Evolutionary conservation across 768 basidiomycete genomes (phyloP), one percentile per base, ranked within the genome.

Genomic region (Multifurca ochricompacta): DNA sequence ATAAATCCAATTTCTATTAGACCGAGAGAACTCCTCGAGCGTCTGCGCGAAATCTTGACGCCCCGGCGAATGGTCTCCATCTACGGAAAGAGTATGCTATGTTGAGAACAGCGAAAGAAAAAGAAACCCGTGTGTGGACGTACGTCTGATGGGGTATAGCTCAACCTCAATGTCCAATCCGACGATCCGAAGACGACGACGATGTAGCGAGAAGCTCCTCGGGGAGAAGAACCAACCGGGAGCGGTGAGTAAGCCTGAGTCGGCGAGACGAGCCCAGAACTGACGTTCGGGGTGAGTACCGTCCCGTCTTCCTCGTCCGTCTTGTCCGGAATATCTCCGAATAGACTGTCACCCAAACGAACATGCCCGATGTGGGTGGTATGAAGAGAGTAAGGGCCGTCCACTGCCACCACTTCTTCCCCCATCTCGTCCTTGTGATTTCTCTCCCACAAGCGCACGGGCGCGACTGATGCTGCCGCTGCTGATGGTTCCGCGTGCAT

Each of bases 321-420:
- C 63, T 76, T 71, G 35, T 71, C 65, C 3, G 81, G 78, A 63
- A 82, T 78, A 48, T 73, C 67, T 19, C 78, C 74, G 36, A 90
- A 73, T 88, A 76, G 25, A 91, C 63, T 60, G 75, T 74, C 63
- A 81, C 81, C 83, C 83, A 86, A 30, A 83, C 59, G 68, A 89
- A 91, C 90, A 91, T 93, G 7, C 90, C 90, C n/a, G 84, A 76
- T 1, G 77, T 77, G 0, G 89, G 88, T 11, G 87, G 84, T 2
- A 87, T 77, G 64, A 90, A 84, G 79, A 81, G 59, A 90, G 77
- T 55, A 84, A 63, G 21, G 74, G 64, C 9, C 66, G 48, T 54
- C 54, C 43, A 40, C 43, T 54, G 49, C 45, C 46, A n/a, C n/a
- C n/a, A n/a, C n/a, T n/a, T n/a, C n/a, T n/a, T n/a, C n/a, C n/a